Conservation (phyloP, 1,284 basidiomycete species). For the Moesziomyces aphidis region DNA sequence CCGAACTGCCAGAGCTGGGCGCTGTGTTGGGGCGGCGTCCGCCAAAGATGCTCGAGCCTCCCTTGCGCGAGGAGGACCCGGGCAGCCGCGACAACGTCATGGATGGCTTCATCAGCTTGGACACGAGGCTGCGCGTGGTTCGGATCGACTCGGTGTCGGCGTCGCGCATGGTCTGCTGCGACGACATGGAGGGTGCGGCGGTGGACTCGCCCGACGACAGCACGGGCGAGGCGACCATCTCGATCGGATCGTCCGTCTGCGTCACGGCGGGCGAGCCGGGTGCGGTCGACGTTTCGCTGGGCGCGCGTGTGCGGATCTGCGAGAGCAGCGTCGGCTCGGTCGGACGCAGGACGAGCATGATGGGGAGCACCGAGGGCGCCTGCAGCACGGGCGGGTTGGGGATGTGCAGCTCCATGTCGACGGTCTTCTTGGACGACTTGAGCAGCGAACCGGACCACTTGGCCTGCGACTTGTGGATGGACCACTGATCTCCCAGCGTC, state of each 20-base stretch:
- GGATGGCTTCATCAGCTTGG: constrained; percentile 42
- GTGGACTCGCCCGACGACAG: constrained; percentile 9
- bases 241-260: constrained; percentile 41
- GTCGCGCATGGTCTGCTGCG: constrained; percentile 16
- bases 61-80: constrained; percentile 17
- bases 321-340: constrained; percentile 54
- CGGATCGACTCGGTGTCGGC: constrained; percentile 44
- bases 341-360: constrained; percentile 58
- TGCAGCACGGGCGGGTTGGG: constrained; percentile 49
- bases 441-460: constrained; percentile 58
- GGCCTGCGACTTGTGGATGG: constrained; percentile 44
- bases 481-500: constrained; percentile 51
- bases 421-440: constrained; percentile 41
- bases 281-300: constrained; percentile 37
- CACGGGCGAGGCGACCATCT: constrained; percentile 17
- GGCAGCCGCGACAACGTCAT: constrained; percentile 27
- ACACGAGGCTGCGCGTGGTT: constrained; percentile 48
- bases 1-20: constrained; percentile 47
- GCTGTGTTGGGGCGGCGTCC: constrained; percentile 53
- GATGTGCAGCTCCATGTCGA: constrained; percentile 57
- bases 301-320: constrained; percentile 27
- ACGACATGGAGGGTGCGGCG: constrained; percentile 1
- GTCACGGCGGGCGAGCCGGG: constrained; percentile 34
- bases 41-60: constrained; percentile 45
- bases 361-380: constrained; percentile 56